These are phyloP conservation scores for Trypanosoma platydactyli DNA, from an alignment of 208 protist species.

Conservation along the genomic window DNA sequence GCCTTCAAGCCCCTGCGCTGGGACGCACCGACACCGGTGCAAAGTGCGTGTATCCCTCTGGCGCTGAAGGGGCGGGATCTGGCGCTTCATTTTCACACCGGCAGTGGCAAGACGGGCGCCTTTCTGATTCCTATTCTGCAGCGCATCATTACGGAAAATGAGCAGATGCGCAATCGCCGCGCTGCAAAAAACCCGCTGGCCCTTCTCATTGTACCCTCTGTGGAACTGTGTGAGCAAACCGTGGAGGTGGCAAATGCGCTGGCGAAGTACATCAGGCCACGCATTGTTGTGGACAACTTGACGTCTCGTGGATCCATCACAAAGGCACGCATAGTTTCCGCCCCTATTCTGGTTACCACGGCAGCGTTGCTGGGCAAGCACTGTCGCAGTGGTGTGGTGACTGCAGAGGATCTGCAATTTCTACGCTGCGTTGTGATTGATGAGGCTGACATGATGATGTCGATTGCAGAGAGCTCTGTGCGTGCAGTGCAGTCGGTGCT, in stretches of 20 bases:
- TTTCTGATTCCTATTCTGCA: slow-evolving; percentile 89
- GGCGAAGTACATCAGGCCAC: slow-evolving; percentile 78
- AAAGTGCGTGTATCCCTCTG: slow-evolving; percentile 92
- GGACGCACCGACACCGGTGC: slow-evolving; percentile 91
- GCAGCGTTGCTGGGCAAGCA: slow-evolving; percentile 79
- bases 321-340: slow-evolving; percentile 55
- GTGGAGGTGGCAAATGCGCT: slow-evolving; percentile 68
- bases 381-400: slow-evolving; percentile 55
- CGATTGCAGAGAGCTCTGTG: slow-evolving; percentile 93
- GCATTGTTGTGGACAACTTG: slow-evolving; percentile 84
- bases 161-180: slow-evolving; percentile 51
- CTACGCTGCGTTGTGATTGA: slow-evolving; percentile 93
- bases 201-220: slow-evolving; percentile 95
- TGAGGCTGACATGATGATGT: slow-evolving; percentile 96
- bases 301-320: slow-evolving; percentile 57
- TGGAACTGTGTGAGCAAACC: slow-evolving; percentile 96
- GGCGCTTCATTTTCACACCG: slow-evolving; percentile 86
- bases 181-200: slow-evolving; percentile 62
- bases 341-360: slow-evolving; percentile 84
- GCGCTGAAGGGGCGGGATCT: slow-evolving; percentile 92
- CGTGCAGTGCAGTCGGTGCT: slow-evolving; percentile 80
- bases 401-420: slow-evolving; percentile 50
- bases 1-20: slow-evolving; percentile 83
- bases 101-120: slow-evolving; percentile 89
- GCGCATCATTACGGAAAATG: slow-evolving; percentile 78